Base-by-base conservation (phyloP, 768 basidiomycete species). In the Boletus sp. region DNA sequence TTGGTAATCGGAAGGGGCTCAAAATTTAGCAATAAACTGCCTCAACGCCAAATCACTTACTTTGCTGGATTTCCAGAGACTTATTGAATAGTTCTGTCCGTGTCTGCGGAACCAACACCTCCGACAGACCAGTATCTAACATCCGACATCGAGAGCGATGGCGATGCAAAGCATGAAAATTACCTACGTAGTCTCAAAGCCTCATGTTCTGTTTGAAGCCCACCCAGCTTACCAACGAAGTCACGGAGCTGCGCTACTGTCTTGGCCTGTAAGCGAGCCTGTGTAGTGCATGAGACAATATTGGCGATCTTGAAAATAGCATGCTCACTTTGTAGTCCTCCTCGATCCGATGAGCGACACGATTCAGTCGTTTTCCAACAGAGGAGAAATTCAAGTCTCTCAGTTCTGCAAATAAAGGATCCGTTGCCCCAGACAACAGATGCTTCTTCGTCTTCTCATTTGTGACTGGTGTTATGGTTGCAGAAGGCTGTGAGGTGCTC, bases 181-280 rank as follows among this genome's bases (percentile, higher is more conserved):
- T 29, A 56, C 93, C 71, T 68, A 98, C 96, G 96, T 50, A 98
- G 78, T 60, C 90, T 78, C 58, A 98, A 71, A 46, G 91, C 84
- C 68, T 94, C 90, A 63, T 97, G 94, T 67, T 99, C 96, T 17
- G 83, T 84, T 74, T 98, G 93, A 60, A 98, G 75, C 2, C 94
- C 93, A 20, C 94, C 92, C 2, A 99, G 78, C 68, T 92, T 94
- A 12, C 95, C 94, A 18, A 99, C 97, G 73, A 99, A 98, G 67
- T 94, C 92, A 55, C 89, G 83, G 64, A 99, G 77, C 72, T 99
- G 92, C 11, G 89, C 84, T 17, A 95, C 89, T 12, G 93, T 95
- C 73, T 94, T 92, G 17, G 94, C 85, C 73, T 94, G 86, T 54
- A 92, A 83, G 55, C 90, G 84, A 46, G 88, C 86, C 90, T 92